phyloP scores from a whole-genome alignment of 2,329 filamentous ascomycete species.

The Aspergillus novoparasiticus region DNA sequence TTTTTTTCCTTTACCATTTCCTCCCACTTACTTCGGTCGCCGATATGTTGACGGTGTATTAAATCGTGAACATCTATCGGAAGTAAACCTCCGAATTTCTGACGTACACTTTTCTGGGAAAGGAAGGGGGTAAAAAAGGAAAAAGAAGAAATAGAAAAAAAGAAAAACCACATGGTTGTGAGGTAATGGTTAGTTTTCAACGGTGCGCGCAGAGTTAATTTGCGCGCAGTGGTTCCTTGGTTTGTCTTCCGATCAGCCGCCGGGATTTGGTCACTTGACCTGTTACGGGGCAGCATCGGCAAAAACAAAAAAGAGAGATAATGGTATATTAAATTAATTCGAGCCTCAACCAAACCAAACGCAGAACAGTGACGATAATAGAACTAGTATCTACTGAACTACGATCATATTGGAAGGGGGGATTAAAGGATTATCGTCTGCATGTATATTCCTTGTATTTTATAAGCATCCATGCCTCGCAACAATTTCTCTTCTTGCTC shows the following conservation, averaged over 20 bases:
- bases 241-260: conserved; percentile 4
- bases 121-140: too few species aligned
- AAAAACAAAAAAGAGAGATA: background rate
- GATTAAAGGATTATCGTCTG: background rate
- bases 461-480: background rate
- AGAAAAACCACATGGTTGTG: background rate
- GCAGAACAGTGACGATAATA: background rate
- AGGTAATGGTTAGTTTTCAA: conserved; percentile 2
- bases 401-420: background rate
- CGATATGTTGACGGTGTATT: background rate
- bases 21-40: background rate
- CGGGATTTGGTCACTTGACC: conserved; percentile 7
- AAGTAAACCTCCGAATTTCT: background rate
- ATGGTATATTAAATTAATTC: background rate
- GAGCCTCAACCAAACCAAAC: background rate
- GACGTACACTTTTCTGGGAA: background rate
- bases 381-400: background rate
- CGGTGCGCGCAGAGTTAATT: conserved; percentile 7
- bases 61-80: background rate
- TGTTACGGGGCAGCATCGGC: background rate
- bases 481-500: background rate
- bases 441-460: background rate
- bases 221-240: conserved; percentile 3
- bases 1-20: background rate
- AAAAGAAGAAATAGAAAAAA: too few species aligned